Percentiles rank a stretch among this genome's conserved stretches.
phyloP scores from a whole-genome alignment of 2,329 filamentous ascomycete genomes.

The Fusarium sp. region DNA sequence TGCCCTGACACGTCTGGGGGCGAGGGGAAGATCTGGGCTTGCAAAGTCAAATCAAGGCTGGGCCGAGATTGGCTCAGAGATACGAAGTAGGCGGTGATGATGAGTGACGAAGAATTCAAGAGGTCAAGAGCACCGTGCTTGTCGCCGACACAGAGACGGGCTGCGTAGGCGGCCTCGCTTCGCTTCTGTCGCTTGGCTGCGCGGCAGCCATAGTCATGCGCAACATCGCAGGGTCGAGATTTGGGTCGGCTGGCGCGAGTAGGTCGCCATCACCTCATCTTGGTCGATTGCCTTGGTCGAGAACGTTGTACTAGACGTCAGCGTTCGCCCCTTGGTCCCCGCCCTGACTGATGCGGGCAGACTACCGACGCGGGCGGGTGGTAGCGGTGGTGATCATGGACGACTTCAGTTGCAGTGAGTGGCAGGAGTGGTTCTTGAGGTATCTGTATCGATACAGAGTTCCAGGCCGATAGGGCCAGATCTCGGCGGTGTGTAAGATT shows the following conservation, averaged over 20 bases:
- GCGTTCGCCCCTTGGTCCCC: slow-evolving; percentile 23
- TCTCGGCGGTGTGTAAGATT: neutral
- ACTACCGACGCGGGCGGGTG: slow-evolving; percentile 21
- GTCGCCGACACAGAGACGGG: neutral
- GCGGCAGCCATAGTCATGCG: neutral
- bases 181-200: slow-evolving; percentile 3
- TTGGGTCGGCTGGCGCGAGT: slow-evolving; percentile 4
- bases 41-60: slow-evolving; percentile 8
- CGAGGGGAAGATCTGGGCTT: slow-evolving; percentile 14
- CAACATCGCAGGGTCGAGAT: slow-evolving; percentile 11
- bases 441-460: neutral
- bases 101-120: slow-evolving; percentile 17
- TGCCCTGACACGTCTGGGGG: slow-evolving; percentile 34
- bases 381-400: slow-evolving; percentile 13
- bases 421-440: neutral
- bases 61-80: slow-evolving; percentile 1
- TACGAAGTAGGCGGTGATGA: slow-evolving; percentile 9
- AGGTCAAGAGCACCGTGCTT: slow-evolving; percentile 8
- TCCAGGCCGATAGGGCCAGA: neutral
- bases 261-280: slow-evolving; percentile 6
- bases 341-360: slow-evolving; percentile 29
- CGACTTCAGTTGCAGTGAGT: neutral
- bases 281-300: slow-evolving; percentile 12
- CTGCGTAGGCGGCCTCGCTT: neutral
- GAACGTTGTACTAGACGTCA: slow-evolving; percentile 18